phyloP scores from a whole-genome alignment of 148 eudicot species.

The Diospyros lotus region DNA sequence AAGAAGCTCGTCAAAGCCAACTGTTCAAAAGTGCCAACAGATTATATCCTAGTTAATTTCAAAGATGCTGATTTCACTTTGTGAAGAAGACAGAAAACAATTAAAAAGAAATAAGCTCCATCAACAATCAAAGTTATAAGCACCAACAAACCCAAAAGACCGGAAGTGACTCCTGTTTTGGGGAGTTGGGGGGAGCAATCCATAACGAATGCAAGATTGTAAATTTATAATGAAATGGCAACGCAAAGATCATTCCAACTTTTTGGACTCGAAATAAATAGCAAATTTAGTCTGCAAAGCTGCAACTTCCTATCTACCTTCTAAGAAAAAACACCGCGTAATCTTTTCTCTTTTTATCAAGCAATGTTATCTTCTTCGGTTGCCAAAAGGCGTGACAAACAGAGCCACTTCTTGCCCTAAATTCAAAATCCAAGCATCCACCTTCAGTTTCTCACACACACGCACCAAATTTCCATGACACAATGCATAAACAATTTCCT shows the following conservation, averaged over 20 bases:
- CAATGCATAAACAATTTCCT: neutral
- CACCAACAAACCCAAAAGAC: no score
- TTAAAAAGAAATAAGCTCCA: neutral
- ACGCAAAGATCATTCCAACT: no score
- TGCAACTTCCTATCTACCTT: no score
- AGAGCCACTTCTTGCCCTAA: neutral
- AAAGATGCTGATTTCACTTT: neutral
- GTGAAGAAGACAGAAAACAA: neutral
- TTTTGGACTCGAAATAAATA: no score
- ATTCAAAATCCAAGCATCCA: neutral
- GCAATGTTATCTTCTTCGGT: neutral
- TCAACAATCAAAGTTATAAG: neutral
- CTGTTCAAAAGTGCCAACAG: constrained; percentile 24
- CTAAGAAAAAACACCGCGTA: no score
- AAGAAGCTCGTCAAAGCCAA: constrained; percentile 36
- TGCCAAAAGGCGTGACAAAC: no score
- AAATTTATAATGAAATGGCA: neutral
- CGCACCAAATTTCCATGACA: neutral
- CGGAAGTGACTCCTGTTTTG: neutral
- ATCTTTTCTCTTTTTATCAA: no score
- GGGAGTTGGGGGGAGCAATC: neutral
- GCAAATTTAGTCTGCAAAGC: no score
- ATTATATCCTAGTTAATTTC: constrained; percentile 3
- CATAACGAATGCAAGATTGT: neutral
- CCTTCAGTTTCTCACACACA: neutral